A percentile compares a stretch with the other conserved stretches of the same genome.
Conservation (phyloP, 129 eudicot genomes). For the Lonicera japonica region DNA sequence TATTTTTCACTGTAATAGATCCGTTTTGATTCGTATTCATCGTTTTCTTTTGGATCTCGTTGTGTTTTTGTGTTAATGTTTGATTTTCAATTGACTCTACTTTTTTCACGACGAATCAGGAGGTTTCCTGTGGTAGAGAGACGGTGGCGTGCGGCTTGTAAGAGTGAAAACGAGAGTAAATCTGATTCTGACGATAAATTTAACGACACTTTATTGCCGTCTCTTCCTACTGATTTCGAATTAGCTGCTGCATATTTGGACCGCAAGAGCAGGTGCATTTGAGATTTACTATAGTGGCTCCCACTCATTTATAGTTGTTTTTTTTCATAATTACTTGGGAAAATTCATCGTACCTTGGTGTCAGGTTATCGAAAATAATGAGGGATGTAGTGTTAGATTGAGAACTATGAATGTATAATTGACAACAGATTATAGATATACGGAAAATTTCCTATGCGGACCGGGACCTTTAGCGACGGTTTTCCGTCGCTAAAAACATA, state of each 20-base stretch:
- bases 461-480: no score
- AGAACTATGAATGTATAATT: no score
- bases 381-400: no score
- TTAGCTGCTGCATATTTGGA: slow-evolving; percentile 69
- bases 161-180: slow-evolving; percentile 28
- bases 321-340: no score
- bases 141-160: slow-evolving; percentile 81
- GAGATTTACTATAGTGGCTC: neutral
- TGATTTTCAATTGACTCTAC: neutral
- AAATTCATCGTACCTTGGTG: no score
- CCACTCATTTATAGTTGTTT: no score
- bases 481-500: no score
- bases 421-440: no score
- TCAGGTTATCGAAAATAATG: no score
- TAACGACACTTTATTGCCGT: slow-evolving; percentile 17
- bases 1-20: neutral
- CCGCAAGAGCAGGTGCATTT: slow-evolving; percentile 61
- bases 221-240: slow-evolving; percentile 63
- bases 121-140: slow-evolving; percentile 88
- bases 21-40: neutral
- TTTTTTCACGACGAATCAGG: slow-evolving; percentile 29
- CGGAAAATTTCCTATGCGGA: no score
- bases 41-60: neutral
- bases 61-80: neutral
- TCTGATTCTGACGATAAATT: neutral